These are phyloP conservation scores for Gamsiella multidivaricata DNA, from an alignment of 192 early-diverging fungal species.

Conservation along the genomic window DNA sequence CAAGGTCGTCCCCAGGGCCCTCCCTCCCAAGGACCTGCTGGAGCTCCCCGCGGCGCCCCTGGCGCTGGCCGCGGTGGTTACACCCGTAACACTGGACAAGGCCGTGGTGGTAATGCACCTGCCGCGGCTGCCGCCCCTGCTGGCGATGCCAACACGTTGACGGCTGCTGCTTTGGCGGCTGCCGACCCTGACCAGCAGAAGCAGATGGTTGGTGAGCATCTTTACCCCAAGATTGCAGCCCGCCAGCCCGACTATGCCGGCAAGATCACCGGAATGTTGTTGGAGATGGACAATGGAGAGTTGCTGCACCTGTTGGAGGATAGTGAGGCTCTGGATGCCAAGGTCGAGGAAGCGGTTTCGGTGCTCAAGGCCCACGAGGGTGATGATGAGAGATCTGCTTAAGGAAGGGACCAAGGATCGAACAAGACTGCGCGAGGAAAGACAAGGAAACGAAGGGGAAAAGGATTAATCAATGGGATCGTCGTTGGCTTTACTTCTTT, in stretches of 20 bases:
- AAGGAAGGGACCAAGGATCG: not conserved
- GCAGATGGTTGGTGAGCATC: conserved; percentile 93
- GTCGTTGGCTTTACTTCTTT: too few species aligned
- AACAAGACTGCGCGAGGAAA: not conserved
- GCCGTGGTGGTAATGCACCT: conserved; percentile 10
- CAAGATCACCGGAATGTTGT: conserved; percentile 98
- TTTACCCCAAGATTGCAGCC: conserved; percentile 86
- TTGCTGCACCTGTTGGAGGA: conserved; percentile 88
- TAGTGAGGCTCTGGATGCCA: conserved; percentile 59
- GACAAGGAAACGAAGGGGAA: too few species aligned
- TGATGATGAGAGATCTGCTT: conserved; percentile 15
- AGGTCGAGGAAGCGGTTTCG: conserved; percentile 34
- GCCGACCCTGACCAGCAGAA: conserved; percentile 89
- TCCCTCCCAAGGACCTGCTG: conserved; percentile 42
- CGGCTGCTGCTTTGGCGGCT: conserved; percentile 80
- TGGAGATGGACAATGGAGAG: conserved; percentile 98
- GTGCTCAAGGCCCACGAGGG: conserved; percentile 36
- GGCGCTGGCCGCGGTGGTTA: conserved; percentile 39
- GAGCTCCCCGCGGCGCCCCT: conserved; percentile 49
- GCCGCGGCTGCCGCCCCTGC: conserved; percentile 26
- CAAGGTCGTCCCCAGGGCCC: conserved; percentile 47
- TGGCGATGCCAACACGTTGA: conserved; percentile 58
- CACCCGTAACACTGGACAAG: conserved; percentile 30
- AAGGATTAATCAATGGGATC: too few species aligned
- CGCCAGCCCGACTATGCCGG: conserved; percentile 82